A percentile compares a stretch with the other conserved stretches of the same genome.
phyloP scores from a whole-genome alignment of 225 moss, liverwort and hornwort genomes.

The Takakia lepidozioides region DNA sequence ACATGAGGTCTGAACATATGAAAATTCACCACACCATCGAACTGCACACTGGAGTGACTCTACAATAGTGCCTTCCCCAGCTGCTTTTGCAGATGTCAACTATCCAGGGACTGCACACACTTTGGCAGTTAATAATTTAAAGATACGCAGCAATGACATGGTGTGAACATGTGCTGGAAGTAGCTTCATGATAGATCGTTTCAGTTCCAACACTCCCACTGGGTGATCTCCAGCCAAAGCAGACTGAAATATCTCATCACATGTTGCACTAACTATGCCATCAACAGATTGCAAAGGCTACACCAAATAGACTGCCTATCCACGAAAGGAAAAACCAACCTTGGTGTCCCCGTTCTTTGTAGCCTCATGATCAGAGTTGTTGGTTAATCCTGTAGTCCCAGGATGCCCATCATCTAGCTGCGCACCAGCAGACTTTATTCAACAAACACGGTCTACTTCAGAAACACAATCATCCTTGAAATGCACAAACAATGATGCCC shows the following conservation, averaged over 20 bases:
- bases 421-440: background rate
- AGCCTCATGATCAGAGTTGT: conserved; percentile 84
- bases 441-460: no score
- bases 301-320: background rate
- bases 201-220: background rate
- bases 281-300: background rate
- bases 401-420: conserved; percentile 95
- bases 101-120: background rate
- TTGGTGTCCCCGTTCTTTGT: conserved; percentile 95
- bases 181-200: background rate
- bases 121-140: background rate
- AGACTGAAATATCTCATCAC: background rate
- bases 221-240: background rate
- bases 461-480: no score
- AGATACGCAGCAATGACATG: background rate
- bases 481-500: no score
- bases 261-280: no score
- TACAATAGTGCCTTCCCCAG: no score
- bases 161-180: background rate
- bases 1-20: conserved; percentile 8
- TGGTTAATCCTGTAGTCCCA: conserved; percentile 56
- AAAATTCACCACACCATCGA: conserved; percentile 2
- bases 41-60: no score
- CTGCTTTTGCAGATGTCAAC: no score
- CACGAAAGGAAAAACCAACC: conserved; percentile 21